A percentile compares a stretch with the other conserved stretches of the same genome.
These are phyloP conservation scores for Xylaria scruposa DNA, from an alignment of 495 filamentous ascomycete genomes.

Conservation along the genomic window DNA sequence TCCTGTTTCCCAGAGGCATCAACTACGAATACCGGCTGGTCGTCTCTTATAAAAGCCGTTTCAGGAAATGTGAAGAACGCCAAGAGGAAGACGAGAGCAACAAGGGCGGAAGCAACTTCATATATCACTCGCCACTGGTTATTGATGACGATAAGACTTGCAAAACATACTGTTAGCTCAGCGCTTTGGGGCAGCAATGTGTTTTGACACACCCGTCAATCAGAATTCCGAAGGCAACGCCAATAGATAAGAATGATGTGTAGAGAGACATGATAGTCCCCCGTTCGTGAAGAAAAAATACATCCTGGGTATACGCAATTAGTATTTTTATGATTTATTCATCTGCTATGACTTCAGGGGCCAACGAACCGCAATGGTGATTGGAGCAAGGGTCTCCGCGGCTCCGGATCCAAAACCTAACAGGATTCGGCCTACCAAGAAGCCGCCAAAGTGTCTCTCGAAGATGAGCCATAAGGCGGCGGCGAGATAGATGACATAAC, in stretches of 20 bases:
- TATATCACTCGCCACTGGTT: slow-evolving; percentile 60
- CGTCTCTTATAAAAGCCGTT: slow-evolving; percentile 50
- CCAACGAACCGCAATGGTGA: slow-evolving; percentile 12
- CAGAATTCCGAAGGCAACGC: slow-evolving; percentile 55
- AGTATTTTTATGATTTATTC: slow-evolving; percentile 27
- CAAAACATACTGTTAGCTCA: background rate
- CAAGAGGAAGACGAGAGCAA: slow-evolving; percentile 51
- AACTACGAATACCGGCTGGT: background rate
- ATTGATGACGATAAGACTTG: slow-evolving; percentile 55
- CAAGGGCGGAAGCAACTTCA: slow-evolving; percentile 53
- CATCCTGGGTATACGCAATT: slow-evolving; percentile 58
- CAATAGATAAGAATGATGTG: slow-evolving; percentile 54
- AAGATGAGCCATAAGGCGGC: slow-evolving; percentile 54
- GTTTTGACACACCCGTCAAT: slow-evolving; percentile 47
- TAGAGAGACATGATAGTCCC: slow-evolving; percentile 58
- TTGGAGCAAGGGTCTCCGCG: slow-evolving; percentile 53
- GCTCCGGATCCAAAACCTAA: slow-evolving; percentile 61
- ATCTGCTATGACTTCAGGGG: background rate
- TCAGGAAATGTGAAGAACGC: slow-evolving; percentile 62
- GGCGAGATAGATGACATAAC: slow-evolving; percentile 53
- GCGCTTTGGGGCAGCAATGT: background rate
- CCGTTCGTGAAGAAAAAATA: slow-evolving; percentile 66
- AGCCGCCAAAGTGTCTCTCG: slow-evolving; percentile 50
- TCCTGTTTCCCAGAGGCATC: background rate
- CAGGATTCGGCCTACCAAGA: slow-evolving; percentile 54